Evolutionary conservation across 495 filamentous ascomycete genomes (phyloP), one percentile per base, ranked within the genome.

Genomic region (Barbatosphaeria neglecta): DNA sequence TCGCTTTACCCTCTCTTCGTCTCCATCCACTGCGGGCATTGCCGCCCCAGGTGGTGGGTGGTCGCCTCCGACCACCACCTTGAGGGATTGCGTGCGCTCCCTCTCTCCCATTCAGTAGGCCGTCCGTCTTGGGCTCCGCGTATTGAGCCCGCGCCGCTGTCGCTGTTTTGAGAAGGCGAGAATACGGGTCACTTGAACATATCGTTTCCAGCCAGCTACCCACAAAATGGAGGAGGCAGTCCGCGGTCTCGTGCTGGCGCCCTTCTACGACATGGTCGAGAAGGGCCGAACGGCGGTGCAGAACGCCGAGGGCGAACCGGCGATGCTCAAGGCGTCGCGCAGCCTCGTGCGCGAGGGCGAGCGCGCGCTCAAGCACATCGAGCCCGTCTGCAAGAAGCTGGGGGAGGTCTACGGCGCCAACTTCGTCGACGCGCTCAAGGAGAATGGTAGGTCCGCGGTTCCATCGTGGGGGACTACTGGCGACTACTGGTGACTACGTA

Each of bases 381-480:
- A 70, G 47, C 66, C 66, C 11, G 45, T 67, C 22, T 66, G 64
- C 50, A 60, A 52, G 48, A 65, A 58, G 43, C 61, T 61, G 37
- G 46, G 58, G 37, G 63, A 68, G 7, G 66, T 68, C 41, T 70
- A 60, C 28, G 63, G 62, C 13, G 41, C 54, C 1, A 60, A 55
- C 48, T 68, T 70, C 47, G 52, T 68, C 19, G 60, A 62, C 41
- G 64, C 65, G 8, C 53, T 70, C 38, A 70, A 67, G 46, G 66
- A 65, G 43, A 66, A 68, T 42, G 65, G 66, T 69, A 60, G 48
- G 46, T 37, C 33, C n/a, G n/a, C n/a, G n/a, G n/a, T n/a, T n/a
- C n/a, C n/a, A n/a, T n/a, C n/a, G n/a, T n/a, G 28, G 28, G 28
- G 28, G 7, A 33, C 7, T 7, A 15, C 28, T 33, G 28, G 15